Conservation (phyloP, 495 filamentous ascomycete species). For the Schizothecium vesticola region DNA sequence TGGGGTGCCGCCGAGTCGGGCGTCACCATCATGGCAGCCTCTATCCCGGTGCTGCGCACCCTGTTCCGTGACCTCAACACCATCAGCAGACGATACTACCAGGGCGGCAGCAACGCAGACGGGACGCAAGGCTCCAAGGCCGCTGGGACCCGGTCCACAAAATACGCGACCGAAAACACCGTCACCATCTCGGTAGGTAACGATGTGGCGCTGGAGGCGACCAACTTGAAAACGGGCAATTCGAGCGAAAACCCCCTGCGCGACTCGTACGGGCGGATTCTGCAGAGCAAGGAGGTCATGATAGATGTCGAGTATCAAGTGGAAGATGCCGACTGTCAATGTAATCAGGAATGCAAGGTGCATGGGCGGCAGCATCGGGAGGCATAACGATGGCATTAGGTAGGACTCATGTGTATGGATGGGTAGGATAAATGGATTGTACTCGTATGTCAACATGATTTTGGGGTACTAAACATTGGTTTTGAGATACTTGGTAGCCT, state of each 20-base stretch:
- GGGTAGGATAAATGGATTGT: not conserved
- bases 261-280: constrained; percentile 8
- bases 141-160: not conserved
- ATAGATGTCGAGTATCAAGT: constrained; percentile 2
- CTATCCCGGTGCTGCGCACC: constrained; percentile 32
- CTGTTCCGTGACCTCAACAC: constrained; percentile 26
- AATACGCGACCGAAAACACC: constrained; percentile 1
- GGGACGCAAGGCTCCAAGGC: not conserved
- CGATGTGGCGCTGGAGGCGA: not conserved
- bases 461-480: not conserved
- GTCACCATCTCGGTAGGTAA: constrained; percentile 3
- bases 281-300: constrained; percentile 13
- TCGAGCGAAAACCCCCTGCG: constrained; percentile 8
- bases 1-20: constrained; percentile 33
- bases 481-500: not conserved
- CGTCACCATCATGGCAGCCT: constrained; percentile 35
- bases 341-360: not conserved
- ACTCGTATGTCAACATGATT: not conserved
- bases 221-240: not conserved
- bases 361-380: not conserved
- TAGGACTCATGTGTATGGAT: not conserved
- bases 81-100: constrained; percentile 13
- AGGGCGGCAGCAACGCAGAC: constrained; percentile 8
- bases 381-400: not conserved
- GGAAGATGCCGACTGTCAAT: not conserved